Evolutionary conservation across 208 protist genomes (phyloP).

Genomic region (Zelonia costaricensis): DNA sequence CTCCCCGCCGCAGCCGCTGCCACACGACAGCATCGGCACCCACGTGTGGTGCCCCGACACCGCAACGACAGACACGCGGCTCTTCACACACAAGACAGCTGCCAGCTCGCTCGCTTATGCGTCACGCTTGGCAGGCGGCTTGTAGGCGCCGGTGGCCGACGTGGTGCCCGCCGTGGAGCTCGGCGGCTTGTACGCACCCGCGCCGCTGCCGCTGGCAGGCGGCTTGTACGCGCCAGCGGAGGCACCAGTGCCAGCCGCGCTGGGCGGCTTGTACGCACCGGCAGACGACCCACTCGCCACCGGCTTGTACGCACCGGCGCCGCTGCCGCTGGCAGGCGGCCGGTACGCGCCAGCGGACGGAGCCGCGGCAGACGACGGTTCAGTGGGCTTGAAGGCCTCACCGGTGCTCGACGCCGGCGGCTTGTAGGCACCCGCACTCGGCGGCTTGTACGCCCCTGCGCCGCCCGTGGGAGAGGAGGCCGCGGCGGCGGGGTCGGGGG

Average conservation of each 20-base stretch:
- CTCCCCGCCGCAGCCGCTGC: no score
- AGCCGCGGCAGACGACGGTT: conserved; percentile 17
- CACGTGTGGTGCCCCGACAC: no score
- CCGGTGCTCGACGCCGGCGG: conserved; percentile 4
- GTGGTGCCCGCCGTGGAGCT: conserved; percentile 27
- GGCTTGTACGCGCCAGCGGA: conserved; percentile 11
- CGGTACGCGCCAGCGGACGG: conserved; percentile 6
- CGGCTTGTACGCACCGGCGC: conserved; percentile 33
- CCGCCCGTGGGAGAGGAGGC: no score
- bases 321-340: conserved; percentile 1
- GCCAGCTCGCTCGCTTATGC: no score
- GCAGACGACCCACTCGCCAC: conserved; percentile 14
- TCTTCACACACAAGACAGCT: no score
- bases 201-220: neutral
- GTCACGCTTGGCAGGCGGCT: conserved; percentile 36
- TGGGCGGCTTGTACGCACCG: conserved; percentile 19
- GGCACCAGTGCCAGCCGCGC: conserved; percentile 12
- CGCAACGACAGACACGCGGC: no score
- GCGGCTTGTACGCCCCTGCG: no score
- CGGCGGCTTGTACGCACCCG: conserved; percentile 13
- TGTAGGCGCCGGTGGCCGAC: conserved; percentile 31
- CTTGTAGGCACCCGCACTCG: no score
- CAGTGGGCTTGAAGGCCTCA: conserved; percentile 49
- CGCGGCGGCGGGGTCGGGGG: no score
- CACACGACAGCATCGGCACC: no score